phyloP scores from a whole-genome alignment of 202 grass and related monocot genomes.

The Brachypodium distachyon region DNA sequence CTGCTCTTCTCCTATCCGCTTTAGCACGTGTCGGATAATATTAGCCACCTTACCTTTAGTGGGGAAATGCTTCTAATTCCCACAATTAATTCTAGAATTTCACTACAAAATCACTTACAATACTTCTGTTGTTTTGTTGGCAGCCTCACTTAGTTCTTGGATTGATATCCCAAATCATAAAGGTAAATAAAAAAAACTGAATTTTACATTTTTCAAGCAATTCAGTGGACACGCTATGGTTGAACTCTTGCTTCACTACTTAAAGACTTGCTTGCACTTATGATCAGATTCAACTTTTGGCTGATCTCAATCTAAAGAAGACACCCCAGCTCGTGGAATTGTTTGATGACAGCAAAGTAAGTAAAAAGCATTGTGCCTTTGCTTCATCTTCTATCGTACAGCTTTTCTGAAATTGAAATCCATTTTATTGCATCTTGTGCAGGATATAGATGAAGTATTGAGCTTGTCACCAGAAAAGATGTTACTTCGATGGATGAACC shows the following conservation, averaged over 20 bases:
- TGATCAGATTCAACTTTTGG: constrained; percentile 96
- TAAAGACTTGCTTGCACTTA: constrained; percentile 19
- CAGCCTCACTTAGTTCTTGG: constrained; percentile 98
- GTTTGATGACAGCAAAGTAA: constrained; percentile 87
- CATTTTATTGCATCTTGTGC: constrained; percentile 25
- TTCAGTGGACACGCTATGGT: not conserved
- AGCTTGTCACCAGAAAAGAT: constrained; percentile 90
- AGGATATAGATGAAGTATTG: constrained; percentile 97
- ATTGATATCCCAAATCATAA: constrained; percentile 99
- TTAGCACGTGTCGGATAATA: not conserved
- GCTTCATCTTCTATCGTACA: not conserved
- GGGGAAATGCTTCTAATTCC: not conserved
- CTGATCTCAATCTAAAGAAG: constrained; percentile 97
- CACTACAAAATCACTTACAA: constrained; percentile 9
- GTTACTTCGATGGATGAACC: constrained; percentile 97
- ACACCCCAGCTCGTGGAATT: constrained; percentile 93
- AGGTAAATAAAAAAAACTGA: constrained; percentile 39
- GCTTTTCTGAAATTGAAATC: constrained; percentile 8
- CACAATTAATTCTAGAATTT: constrained; percentile 2
- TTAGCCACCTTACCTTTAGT: not conserved
- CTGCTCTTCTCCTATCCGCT: not conserved
- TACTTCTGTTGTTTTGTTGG: constrained; percentile 18
- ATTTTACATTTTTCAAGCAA: not conserved
- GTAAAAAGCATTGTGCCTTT: not conserved
- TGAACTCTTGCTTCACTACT: not conserved